A percentile compares a stretch with the other conserved stretches of the same genome.
Conservation (phyloP, 176 grass and related monocot species). For the Oryza longistaminata region DNA sequence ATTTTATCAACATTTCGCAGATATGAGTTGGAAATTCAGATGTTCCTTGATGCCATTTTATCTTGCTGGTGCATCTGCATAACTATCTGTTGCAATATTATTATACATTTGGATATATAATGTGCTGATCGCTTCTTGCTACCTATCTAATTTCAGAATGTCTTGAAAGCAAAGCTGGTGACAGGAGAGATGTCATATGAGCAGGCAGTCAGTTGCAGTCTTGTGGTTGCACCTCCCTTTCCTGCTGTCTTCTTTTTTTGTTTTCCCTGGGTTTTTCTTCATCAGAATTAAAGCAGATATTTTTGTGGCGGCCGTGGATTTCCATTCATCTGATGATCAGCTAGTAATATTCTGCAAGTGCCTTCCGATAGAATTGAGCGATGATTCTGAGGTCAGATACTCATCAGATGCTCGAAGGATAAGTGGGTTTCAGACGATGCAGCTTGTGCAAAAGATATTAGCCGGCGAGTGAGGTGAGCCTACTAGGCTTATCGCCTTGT, state of each 20-base stretch:
- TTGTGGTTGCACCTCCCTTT: neutral
- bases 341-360: neutral
- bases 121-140: neutral
- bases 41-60: neutral
- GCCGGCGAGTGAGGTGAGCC: neutral
- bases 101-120: neutral
- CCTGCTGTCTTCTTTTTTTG: neutral
- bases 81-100: neutral
- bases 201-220: neutral
- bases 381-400: slow-evolving; percentile 31
- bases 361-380: neutral
- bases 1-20: neutral
- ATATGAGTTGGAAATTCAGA: neutral
- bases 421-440: slow-evolving; percentile 34
- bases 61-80: neutral
- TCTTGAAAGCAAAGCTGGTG: neutral
- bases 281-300: neutral
- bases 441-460: neutral
- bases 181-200: slow-evolving; percentile 22
- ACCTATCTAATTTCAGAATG: neutral
- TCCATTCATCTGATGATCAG: neutral
- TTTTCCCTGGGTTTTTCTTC: neutral
- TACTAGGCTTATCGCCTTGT: neutral
- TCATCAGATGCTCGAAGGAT: slow-evolving; percentile 9
- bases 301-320: neutral